Evolutionary conservation across 176 grass and related monocot species (phyloP).

Genomic region (Carex scoparia): DNA sequence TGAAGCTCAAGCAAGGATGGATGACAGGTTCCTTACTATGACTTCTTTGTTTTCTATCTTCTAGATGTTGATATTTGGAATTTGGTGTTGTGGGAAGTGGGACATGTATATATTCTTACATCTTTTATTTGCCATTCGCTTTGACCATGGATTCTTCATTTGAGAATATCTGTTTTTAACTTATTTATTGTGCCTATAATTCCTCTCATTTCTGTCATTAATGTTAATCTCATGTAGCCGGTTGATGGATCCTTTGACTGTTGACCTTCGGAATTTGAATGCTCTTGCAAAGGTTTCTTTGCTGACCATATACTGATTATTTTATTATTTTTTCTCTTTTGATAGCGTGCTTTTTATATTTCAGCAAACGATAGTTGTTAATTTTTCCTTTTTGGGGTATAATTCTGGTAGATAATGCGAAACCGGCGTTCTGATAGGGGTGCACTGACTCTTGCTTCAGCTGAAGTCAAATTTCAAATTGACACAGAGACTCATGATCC

Average conservation of each 20-base stretch:
- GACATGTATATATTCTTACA: neutral
- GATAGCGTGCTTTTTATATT: neutral
- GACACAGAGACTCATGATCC: slow-evolving; percentile 99
- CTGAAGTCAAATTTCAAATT: slow-evolving; percentile 98
- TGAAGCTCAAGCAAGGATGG: slow-evolving; percentile 98
- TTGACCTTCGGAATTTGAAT: slow-evolving; percentile 93
- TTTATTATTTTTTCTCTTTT: slow-evolving; percentile 20
- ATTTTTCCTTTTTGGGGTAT: neutral
- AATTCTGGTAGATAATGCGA: slow-evolving; percentile 68
- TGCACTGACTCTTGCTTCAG: slow-evolving; percentile 91
- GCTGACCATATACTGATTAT: neutral
- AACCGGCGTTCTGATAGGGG: slow-evolving; percentile 77
- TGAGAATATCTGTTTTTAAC: neutral
- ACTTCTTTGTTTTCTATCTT: neutral
- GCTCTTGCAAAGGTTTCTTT: slow-evolving; percentile 76
- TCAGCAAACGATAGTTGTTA: neutral
- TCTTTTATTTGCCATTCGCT: neutral
- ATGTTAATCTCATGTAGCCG: slow-evolving; percentile 46
- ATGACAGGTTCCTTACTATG: slow-evolving; percentile 60
- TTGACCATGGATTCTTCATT: slow-evolving; percentile 5
- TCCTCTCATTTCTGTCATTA: neutral
- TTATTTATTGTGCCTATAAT: neutral
- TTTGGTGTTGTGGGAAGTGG: slow-evolving; percentile 3
- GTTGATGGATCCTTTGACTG: slow-evolving; percentile 83
- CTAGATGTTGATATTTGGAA: neutral